These are phyloP conservation scores for Ogataea polymorpha DNA, from an alignment of 805 yeast species.

Conservation along the genomic window DNA sequence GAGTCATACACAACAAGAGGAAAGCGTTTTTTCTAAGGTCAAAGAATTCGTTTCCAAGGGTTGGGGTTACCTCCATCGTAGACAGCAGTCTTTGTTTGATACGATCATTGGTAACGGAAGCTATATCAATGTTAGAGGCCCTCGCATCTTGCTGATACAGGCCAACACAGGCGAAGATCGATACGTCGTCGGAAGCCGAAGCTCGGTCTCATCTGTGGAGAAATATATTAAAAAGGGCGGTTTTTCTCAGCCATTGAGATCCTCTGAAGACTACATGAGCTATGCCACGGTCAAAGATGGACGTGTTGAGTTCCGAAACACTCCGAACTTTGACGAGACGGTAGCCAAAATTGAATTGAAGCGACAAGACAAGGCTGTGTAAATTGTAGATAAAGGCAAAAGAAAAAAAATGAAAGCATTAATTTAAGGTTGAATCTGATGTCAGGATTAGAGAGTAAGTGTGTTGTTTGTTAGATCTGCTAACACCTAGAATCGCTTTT, in stretches of 20 bases:
- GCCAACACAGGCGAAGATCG: constrained; percentile 37
- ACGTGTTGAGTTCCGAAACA: constrained; percentile 42
- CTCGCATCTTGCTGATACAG: constrained; percentile 48
- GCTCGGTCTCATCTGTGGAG: constrained; percentile 20
- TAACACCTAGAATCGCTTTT: constrained; percentile 51
- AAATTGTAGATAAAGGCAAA: constrained; percentile 3
- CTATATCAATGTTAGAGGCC: constrained; percentile 53
- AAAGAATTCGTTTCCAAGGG: neutral
- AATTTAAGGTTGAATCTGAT: neutral
- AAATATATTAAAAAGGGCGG: constrained; percentile 18
- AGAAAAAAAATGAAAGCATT: neutral
- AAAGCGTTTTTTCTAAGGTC: constrained; percentile 2
- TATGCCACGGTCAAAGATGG: constrained; percentile 44
- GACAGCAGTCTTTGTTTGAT: constrained; percentile 7
- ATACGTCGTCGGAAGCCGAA: constrained; percentile 11
- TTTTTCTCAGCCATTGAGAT: constrained; percentile 20
- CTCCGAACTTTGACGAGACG: constrained; percentile 39
- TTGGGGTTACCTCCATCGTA: neutral
- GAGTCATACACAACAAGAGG: constrained; percentile 13
- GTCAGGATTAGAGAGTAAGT: constrained; percentile 9
- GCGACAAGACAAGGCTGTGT: constrained; percentile 14
- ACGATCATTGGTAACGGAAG: constrained; percentile 36
- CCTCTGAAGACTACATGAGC: constrained; percentile 44
- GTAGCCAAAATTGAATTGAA: constrained; percentile 31
- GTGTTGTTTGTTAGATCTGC: constrained; percentile 20